Conservation (phyloP, 148 eudicot genomes). For the Diospyros lotus region DNA sequence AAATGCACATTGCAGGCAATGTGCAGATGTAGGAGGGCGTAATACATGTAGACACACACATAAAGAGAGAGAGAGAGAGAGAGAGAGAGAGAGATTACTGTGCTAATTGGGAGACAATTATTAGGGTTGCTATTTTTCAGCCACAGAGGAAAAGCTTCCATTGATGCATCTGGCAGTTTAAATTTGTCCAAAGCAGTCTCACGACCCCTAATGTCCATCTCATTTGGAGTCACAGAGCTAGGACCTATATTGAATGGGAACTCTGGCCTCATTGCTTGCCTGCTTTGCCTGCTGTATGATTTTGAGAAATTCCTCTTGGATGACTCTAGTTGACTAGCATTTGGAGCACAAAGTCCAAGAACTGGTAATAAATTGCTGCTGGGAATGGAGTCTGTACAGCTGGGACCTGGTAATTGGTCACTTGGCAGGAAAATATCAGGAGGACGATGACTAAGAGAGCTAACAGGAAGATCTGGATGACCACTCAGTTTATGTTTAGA, state of each 20-base stretch:
- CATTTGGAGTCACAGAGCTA: conserved; percentile 33
- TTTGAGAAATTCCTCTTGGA: conserved; percentile 45
- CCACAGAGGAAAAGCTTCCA: conserved; percentile 36
- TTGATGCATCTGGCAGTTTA: conserved; percentile 37
- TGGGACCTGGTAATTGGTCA: conserved; percentile 26
- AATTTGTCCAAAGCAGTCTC: conserved; percentile 29
- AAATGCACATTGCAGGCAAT: background rate
- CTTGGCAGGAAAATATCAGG: conserved; percentile 21
- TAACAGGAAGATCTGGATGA: conserved; percentile 23
- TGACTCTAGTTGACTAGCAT: conserved; percentile 56
- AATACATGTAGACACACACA: background rate
- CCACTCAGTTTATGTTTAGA: conserved; percentile 35
- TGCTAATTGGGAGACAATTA: conserved; percentile 32
- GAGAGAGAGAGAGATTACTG: conserved; percentile 34
- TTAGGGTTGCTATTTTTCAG: conserved; percentile 30
- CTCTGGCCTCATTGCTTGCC: conserved; percentile 35
- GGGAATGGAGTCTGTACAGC: conserved; percentile 25
- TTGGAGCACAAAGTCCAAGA: conserved; percentile 92
- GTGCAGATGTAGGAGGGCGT: too few relatives aligned
- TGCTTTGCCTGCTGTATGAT: conserved; percentile 43
- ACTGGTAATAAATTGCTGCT: conserved; percentile 49
- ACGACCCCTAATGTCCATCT: conserved; percentile 27
- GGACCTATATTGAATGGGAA: conserved; percentile 45
- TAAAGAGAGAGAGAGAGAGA: background rate
- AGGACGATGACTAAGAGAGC: conserved; percentile 20